Evolutionary conservation across 2,329 filamentous ascomycete species (phyloP), one percentile per base, ranked within the genome.

Genomic region (Ophiostoma montium): DNA sequence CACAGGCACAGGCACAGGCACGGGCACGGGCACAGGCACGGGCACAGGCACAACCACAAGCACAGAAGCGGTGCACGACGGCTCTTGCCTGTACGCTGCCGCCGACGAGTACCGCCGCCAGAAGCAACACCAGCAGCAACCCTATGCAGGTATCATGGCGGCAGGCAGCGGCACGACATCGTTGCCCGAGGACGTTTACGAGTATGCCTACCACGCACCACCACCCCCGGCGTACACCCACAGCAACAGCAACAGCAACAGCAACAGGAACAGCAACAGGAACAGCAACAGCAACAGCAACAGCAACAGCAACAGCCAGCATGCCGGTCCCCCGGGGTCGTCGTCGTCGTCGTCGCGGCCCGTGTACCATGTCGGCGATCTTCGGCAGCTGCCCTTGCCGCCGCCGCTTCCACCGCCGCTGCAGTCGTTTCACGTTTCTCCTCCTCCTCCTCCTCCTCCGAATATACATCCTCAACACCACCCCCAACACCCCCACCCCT

Each of bases 11-110:
- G 46, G 35, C 9, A 64, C 66, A 38, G n/a, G 67, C 70, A 51
- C 65, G 70, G 18, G 39, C 33, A 53, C 68, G 71, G 52, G 74
- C 75, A 48, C 67, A 72, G 52, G 72, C 64, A 71, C 49, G 61
- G 76, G 67, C 70, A 51, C 65, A 70, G 18, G 39, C 33, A 53
- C 68, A 71, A 52, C 74, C 75, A 48, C 67, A 72, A 52, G 72
- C 64, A 71, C 49, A 61, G 76, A 30, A 68, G 50, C 18, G 21
- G 31, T 9, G 15, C 46, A 35, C 30, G 32, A 35, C 32, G 46
- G 31, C 44, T 49, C 32, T 39, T 33, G 48, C 15, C 38, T 53
- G 33, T 49, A 53, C 46, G 30, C 44, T 32, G 42, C 46, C 41
- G 27, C 18, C 1, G 36, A 32, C 50, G 55, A 56, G 39, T 47